Evolutionary conservation across 768 basidiomycete genomes (phyloP), one percentile per base, ranked within the genome.

Genomic region (Lactarius quietus): DNA sequence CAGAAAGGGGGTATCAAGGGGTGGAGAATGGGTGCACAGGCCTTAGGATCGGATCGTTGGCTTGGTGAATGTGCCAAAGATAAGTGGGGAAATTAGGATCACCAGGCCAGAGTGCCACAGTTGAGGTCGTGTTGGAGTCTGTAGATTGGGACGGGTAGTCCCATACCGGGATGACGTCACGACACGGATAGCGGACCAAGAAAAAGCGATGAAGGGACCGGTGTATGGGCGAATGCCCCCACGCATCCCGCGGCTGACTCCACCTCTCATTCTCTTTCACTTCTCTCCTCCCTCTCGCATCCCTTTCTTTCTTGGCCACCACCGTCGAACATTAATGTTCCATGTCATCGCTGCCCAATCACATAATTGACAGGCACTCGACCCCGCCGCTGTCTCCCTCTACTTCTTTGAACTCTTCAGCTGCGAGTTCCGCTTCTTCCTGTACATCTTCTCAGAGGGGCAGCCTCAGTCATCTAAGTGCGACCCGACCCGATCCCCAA

Each of bases 361-460:
- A 54, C 18, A n/a, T 51, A 23, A 15, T 29, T 52, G 51, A 58
- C 52, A 31, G 54, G 28, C 62, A 57, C 18, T 39, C 48, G 31
- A 69, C 68, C 26, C 68, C 68, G 20, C 68, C 68, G 12, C 57
- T 69, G 15, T 69, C 68, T 7, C 68, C 68, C 10, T 63, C 68
- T 3, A 53, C 55, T 26, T 69, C 68, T 17, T 61, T 59, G 35
- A 52, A 54, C 52, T 57, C 60, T 15, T 63, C 66, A 57, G 62
- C 29, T 26, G 33, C 51, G n/a, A 63, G 66, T 29, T 64, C 66
- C 55, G 8, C 52, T 4, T 60, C 66, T 8, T 63, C 67, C 23
- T 60, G 66, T n/a, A 45, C 56, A 1, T 62, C 51, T 36, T 52
- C 63, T 23, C 62, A 36, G 10, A 56, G 45, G 15, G 53, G 51